These are phyloP conservation scores for Dendrobium officinale DNA, from an alignment of 106 monocot species.

Conservation along the genomic window DNA sequence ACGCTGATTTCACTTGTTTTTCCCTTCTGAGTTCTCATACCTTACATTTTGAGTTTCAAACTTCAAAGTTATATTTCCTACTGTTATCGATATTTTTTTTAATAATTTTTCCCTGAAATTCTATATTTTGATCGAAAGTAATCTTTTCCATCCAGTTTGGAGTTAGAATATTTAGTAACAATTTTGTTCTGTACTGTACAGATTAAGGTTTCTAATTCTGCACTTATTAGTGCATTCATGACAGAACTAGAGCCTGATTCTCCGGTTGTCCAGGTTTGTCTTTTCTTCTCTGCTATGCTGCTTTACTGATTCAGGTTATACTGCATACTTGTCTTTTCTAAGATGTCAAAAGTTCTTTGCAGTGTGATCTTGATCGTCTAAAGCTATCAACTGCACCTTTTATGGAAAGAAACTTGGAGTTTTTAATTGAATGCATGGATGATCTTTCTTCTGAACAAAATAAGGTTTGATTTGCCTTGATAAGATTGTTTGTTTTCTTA, in stretches of 20 bases:
- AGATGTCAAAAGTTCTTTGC: constrained; percentile 10
- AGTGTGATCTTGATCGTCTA: constrained; percentile 94
- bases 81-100: neutral
- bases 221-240: constrained; percentile 96
- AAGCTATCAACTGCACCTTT: constrained; percentile 80
- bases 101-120: neutral
- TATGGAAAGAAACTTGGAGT: constrained; percentile 95
- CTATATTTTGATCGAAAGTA: neutral
- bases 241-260: constrained; percentile 83
- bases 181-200: constrained; percentile 14
- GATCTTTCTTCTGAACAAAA: constrained; percentile 92
- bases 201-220: constrained; percentile 97
- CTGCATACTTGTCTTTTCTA: neutral
- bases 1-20: constrained; percentile 6
- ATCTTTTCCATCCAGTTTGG: neutral
- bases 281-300: neutral
- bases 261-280: constrained; percentile 71
- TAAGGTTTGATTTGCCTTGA: constrained; percentile 43
- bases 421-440: constrained; percentile 98
- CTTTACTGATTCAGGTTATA: neutral
- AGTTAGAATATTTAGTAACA: neutral
- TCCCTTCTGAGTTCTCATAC: neutral
- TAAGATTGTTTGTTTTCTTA: neutral
- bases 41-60: neutral
- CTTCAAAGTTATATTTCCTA: neutral